A percentile compares a stretch with the other conserved stretches of the same genome.
Evolutionary conservation across 2,329 filamentous ascomycete species (phyloP).

Genomic region (Drechslera avenae): DNA sequence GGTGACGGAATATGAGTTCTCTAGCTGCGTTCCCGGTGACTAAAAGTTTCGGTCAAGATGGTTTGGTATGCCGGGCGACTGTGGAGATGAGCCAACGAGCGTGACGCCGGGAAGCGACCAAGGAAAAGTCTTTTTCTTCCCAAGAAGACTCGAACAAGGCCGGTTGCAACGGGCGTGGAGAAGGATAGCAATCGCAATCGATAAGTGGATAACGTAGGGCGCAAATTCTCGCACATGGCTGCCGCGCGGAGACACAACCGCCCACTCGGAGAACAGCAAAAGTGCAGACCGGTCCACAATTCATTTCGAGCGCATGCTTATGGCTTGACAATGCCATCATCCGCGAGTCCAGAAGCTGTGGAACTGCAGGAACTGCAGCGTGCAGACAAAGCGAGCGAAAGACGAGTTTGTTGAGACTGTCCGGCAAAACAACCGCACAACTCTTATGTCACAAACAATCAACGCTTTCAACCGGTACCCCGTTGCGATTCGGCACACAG

Average conservation of each 20-base stretch:
- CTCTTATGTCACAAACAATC: conserved; percentile 26
- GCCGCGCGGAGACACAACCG: conserved; percentile 27
- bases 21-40: conserved; percentile 13
- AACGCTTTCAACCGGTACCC: conserved; percentile 22
- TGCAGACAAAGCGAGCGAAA: conserved; percentile 20
- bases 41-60: conserved; percentile 5
- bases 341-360: conserved; percentile 27
- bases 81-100: conserved; percentile 11
- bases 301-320: conserved; percentile 42
- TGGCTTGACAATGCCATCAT: conserved; percentile 27
- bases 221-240: conserved; percentile 29
- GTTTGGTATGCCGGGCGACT: conserved; percentile 8
- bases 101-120: conserved; percentile 17
- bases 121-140: conserved; percentile 30
- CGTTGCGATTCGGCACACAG: conserved; percentile 25
- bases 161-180: conserved; percentile 25
- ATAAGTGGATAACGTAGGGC: conserved; percentile 43
- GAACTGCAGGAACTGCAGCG: conserved; percentile 20
- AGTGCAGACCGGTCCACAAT: conserved; percentile 33
- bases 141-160: conserved; percentile 19
- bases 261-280: conserved; percentile 27
- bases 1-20: conserved; percentile 15
- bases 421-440: conserved; percentile 11
- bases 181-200: conserved; percentile 42
- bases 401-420: conserved; percentile 21